Conservation (phyloP, 1,284 basidiomycete genomes). For the Peniophora sp. region DNA sequence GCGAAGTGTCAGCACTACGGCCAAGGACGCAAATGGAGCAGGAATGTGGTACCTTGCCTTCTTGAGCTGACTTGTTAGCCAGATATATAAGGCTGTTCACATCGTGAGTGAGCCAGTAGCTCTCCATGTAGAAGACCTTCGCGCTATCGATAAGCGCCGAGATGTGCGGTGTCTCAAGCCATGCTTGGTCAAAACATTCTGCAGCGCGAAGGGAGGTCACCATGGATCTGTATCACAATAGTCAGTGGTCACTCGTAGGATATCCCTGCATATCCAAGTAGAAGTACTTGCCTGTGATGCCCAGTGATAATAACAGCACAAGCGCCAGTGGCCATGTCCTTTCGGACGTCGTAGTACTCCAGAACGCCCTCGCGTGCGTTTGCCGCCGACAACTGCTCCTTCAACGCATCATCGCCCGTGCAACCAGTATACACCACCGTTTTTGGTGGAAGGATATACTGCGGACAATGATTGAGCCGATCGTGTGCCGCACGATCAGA, state of each 20-base stretch:
- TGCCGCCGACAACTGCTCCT: constrained; percentile 73
- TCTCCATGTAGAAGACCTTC: constrained; percentile 83
- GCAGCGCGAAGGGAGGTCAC: constrained; percentile 81
- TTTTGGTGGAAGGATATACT: constrained; percentile 75
- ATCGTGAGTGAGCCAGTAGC: constrained; percentile 91
- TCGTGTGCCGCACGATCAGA: constrained; percentile 26
- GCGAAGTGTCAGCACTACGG: not conserved
- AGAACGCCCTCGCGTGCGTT: constrained; percentile 84
- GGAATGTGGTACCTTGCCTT: constrained; percentile 47
- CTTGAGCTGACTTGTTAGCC: constrained; percentile 61
- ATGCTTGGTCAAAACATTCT: constrained; percentile 73
- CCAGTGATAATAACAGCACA: constrained; percentile 89
- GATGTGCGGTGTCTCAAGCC: constrained; percentile 64
- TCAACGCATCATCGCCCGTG: constrained; percentile 82
- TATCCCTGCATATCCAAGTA: not conserved
- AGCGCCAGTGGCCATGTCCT: constrained; percentile 79
- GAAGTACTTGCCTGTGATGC: constrained; percentile 58
- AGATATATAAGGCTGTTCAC: constrained; percentile 61
- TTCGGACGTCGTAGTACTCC: constrained; percentile 76
- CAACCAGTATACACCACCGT: constrained; percentile 88
- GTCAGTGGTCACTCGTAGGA: not conserved
- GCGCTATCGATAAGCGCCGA: constrained; percentile 67
- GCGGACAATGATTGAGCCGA: not conserved
- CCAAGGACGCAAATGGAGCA: not conserved
- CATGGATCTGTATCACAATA: constrained; percentile 48